phyloP scores from a whole-genome alignment of 2,329 filamentous ascomycete genomes.

The Pseudomassariella vexata region DNA sequence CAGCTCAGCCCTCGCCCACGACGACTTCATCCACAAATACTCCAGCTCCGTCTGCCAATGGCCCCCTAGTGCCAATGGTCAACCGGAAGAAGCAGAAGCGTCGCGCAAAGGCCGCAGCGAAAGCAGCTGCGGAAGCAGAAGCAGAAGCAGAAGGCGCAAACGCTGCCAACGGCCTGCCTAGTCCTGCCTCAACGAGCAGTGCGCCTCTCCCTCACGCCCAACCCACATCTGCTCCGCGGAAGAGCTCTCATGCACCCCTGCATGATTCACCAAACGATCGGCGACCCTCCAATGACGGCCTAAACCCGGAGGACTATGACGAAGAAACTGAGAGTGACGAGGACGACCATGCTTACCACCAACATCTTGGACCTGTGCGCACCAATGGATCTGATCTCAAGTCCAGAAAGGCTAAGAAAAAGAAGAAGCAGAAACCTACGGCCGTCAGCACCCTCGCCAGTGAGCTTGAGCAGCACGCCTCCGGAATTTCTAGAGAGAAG shows the following conservation, averaged over 20 bases:
- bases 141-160: conserved; percentile 10
- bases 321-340: conserved; percentile 53
- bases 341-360: conserved; percentile 36
- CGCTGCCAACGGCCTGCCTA: conserved; percentile 34
- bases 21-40: conserved; percentile 28
- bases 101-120: conserved; percentile 75
- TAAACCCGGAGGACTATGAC: conserved; percentile 39
- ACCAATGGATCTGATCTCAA: conserved; percentile 33
- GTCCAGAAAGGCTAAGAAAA: conserved; percentile 60
- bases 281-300: conserved; percentile 7
- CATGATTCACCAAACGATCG: conserved; percentile 21
- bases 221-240: not conserved
- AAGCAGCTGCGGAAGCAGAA: conserved; percentile 48
- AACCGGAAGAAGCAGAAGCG: conserved; percentile 97
- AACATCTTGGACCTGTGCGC: conserved; percentile 27
- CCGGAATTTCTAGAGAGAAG: conserved; percentile 65
- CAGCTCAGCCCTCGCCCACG: conserved; percentile 49
- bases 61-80: conserved; percentile 42
- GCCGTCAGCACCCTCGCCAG: conserved; percentile 14
- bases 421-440: conserved; percentile 25
- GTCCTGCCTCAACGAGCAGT: conserved; percentile 25
- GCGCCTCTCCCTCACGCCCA: conserved; percentile 12
- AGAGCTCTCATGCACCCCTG: conserved; percentile 19
- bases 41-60: conserved; percentile 21
- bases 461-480: conserved; percentile 13